phyloP scores from a whole-genome alignment of 2,329 filamentous ascomycete genomes.

The Penicillium sp. region DNA sequence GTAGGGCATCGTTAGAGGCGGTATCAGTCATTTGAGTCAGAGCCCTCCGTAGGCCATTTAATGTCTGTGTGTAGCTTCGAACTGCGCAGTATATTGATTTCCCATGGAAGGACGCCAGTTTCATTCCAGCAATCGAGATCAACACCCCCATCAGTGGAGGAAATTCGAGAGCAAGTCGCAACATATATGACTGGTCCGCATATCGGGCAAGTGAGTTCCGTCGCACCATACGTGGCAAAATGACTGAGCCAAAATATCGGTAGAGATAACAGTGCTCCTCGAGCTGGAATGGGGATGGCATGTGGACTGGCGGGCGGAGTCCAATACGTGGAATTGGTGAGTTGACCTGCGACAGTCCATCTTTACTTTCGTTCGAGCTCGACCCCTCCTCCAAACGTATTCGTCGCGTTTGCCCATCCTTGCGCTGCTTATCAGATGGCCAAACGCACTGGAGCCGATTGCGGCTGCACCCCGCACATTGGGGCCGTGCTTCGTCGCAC shows the following conservation, averaged over 20 bases:
- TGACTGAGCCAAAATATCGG: slow-evolving; percentile 9
- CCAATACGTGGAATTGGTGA: not conserved
- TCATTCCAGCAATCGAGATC: slow-evolving; percentile 15
- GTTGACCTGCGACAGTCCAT: not conserved
- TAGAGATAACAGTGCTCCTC: slow-evolving; percentile 13
- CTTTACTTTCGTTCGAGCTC: not conserved
- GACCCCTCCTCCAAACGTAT: not conserved
- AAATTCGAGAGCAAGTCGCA: slow-evolving; percentile 15
- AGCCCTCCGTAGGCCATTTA: slow-evolving; percentile 1
- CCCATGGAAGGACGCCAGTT: not conserved
- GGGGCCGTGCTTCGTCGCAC: slow-evolving; percentile 17
- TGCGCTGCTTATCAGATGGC: not conserved
- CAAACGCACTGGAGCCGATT: slow-evolving; percentile 10
- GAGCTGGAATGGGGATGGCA: slow-evolving; percentile 14
- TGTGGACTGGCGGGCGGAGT: slow-evolving; percentile 2
- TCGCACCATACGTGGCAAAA: slow-evolving; percentile 13
- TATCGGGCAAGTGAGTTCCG: slow-evolving; percentile 6
- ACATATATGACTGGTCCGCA: slow-evolving; percentile 13
- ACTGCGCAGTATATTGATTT: slow-evolving; percentile 5
- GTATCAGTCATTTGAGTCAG: not conserved
- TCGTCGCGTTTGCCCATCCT: not conserved
- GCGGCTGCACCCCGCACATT: slow-evolving; percentile 13
- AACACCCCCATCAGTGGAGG: slow-evolving; percentile 17
- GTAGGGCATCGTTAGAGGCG: slow-evolving; percentile 9
- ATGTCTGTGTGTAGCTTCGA: slow-evolving; percentile 11